phyloP scores from a whole-genome alignment of 164 flowering plant genomes.

The Nelumbo lutea region DNA sequence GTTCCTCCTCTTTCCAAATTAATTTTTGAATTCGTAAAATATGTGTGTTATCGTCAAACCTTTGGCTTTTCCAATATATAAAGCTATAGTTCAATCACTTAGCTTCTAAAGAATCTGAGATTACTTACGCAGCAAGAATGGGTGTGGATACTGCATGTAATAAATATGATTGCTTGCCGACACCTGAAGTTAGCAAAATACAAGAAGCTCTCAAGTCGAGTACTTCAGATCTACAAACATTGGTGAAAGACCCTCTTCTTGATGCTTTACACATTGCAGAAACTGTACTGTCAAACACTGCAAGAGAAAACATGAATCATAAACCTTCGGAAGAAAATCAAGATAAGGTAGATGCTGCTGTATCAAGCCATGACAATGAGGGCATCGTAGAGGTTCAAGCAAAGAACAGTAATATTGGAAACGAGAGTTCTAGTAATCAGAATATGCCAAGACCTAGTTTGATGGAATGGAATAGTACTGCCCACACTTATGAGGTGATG shows the following conservation, averaged over 20 bases:
- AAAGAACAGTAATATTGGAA: constrained; percentile 2
- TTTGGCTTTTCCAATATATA: too few species aligned
- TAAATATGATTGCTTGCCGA: constrained; percentile 18
- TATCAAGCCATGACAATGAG: constrained; percentile 5
- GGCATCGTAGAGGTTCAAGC: constrained; percentile 14
- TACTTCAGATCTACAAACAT: constrained; percentile 36
- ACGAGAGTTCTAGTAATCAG: background rate
- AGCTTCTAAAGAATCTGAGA: constrained; percentile 21
- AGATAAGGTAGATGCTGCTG: constrained; percentile 8
- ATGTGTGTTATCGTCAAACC: constrained; percentile 14
- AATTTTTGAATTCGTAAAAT: too few species aligned
- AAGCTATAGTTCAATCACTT: background rate
- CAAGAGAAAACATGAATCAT: constrained; percentile 5
- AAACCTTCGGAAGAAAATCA: constrained; percentile 13
- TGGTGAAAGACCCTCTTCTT: constrained; percentile 71
- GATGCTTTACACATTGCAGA: constrained; percentile 45
- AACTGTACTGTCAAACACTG: constrained; percentile 15
- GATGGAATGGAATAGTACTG: constrained; percentile 51
- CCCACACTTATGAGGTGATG: constrained; percentile 49
- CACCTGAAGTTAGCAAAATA: constrained; percentile 34
- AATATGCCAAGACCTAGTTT: constrained; percentile 31
- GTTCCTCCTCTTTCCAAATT: too few species aligned
- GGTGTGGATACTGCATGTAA: constrained; percentile 4
- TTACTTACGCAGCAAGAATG: constrained; percentile 25
- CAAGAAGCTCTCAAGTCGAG: constrained; percentile 47